Evolutionary conservation across 75 land plant species (phyloP).

Genomic region (Ceratopteris richardii): DNA sequence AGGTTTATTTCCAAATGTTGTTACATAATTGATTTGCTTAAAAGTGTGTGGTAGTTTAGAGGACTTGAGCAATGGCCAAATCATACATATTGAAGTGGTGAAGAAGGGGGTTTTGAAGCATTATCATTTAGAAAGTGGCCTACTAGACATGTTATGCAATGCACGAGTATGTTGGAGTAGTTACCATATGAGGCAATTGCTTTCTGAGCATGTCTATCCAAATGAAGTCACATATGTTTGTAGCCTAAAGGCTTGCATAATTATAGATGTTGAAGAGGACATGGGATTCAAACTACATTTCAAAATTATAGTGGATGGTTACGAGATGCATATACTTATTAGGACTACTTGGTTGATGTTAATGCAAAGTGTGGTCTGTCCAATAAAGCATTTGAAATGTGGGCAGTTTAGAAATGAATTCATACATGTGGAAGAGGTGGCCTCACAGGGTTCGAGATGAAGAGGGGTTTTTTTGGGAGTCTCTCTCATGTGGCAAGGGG

Average conservation of each 20-base stretch:
- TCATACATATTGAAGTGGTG: slow-evolving; percentile 38
- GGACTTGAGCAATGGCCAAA: slow-evolving; percentile 13
- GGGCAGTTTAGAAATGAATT: too few species aligned
- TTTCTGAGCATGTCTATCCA: slow-evolving; percentile 14
- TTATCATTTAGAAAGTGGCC: slow-evolving; percentile 35
- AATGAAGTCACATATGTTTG: slow-evolving; percentile 27
- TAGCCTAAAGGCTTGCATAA: slow-evolving; percentile 26
- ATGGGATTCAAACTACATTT: slow-evolving; percentile 10
- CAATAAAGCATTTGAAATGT: not conserved
- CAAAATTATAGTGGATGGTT: slow-evolving; percentile 8
- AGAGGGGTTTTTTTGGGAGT: too few species aligned
- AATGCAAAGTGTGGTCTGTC: slow-evolving; percentile 9
- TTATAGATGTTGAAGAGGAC: slow-evolving; percentile 5
- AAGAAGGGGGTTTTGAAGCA: slow-evolving; percentile 17
- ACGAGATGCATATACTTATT: not conserved
- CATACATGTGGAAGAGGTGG: too few species aligned
- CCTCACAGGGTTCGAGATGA: too few species aligned
- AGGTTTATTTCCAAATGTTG: slow-evolving; percentile 1
- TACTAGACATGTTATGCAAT: slow-evolving; percentile 27
- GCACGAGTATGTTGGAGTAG: slow-evolving; percentile 16
- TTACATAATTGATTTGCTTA: slow-evolving; percentile 8
- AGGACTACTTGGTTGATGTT: slow-evolving; percentile 1
- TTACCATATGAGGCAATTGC: slow-evolving; percentile 27
- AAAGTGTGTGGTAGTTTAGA: slow-evolving; percentile 8
- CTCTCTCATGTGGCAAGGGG: too few species aligned